Conservation (phyloP, 768 basidiomycete genomes). For the Lactarius indigo region DNA sequence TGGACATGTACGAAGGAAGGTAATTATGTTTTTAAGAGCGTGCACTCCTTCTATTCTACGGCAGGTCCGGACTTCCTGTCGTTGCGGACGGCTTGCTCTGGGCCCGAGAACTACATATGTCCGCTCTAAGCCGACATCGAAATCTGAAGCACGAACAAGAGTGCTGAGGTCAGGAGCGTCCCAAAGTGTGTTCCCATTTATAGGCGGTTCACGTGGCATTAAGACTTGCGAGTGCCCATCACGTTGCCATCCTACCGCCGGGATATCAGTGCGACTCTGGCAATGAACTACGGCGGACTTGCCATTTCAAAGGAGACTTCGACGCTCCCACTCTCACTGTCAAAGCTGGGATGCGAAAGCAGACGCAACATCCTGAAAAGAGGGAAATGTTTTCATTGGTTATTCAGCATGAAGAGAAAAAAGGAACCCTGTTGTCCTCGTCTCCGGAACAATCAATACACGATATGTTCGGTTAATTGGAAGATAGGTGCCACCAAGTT, state of each 20-base stretch:
- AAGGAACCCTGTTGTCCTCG: conserved; percentile 40
- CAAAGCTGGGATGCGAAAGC: conserved; percentile 36
- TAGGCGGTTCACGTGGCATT: neutral
- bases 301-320: conserved; percentile 34
- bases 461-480: conserved; percentile 44
- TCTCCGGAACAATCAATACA: conserved; percentile 40
- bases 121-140: conserved; percentile 16
- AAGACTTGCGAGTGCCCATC: conserved; percentile 9
- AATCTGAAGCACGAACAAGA: neutral
- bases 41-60: conserved; percentile 14
- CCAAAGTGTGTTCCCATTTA: neutral
- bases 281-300: conserved; percentile 9
- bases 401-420: conserved; percentile 14
- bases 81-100: conserved; percentile 8
- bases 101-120: conserved; percentile 6
- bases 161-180: conserved; percentile 3
- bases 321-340: conserved; percentile 19
- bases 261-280: conserved; percentile 1
- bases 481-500: conserved; percentile 49
- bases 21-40: neutral
- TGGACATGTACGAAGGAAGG: neutral
- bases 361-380: conserved; percentile 39
- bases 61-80: conserved; percentile 20
- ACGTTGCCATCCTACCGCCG: conserved; percentile 14
- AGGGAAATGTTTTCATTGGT: conserved; percentile 7